Base-by-base conservation (phyloP, 352 stramenopile species). In the Globisporangium apiculatum region DNA sequence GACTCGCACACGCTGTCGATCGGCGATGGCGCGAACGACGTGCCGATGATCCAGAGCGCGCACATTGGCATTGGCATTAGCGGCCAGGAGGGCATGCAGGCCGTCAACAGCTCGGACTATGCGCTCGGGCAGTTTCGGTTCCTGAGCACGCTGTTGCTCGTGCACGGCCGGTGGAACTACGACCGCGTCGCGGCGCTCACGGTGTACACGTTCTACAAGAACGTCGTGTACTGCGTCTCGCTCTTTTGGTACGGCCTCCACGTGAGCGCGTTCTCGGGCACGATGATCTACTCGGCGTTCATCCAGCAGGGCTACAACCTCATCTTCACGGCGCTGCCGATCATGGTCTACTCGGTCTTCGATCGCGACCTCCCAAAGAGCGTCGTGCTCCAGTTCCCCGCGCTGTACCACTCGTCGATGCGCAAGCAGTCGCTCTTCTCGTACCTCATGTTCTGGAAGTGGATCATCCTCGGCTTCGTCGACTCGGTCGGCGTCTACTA, bases 11-110 rank as follows among this genome's bases (percentile, higher is more conserved):
- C 89, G 0, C 65, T 97, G 5, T 89, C 89, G 0, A 97, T 97
- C 58, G 89, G 89, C n/a, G 89, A 97, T 51, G 89, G 89, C 11
- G 89, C 87, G 6, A 97, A 97, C 58, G 89, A 97, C 46, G 89
- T 97, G 3, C 82, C 85, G 7, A 97, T 96, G 88, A 96, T 96
- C 55, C 85, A 96, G 42, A 86, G 78, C 55, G 89, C 89, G 12
- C 89, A 97, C 48, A 89, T 97, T 40, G 89, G 89, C 14, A 74
- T 97, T 24, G 87, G 89, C 36, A 97, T 99, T 62, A 98, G 93
- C 49, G 97, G 98, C 9, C 89, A 99, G 66, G 98, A 99, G 68
- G 98, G 98, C 15, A 91, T 98, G 60, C 97, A 99, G 69, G 98
- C 86, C 8, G 86, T 94, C 7, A 96, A 96, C 64, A 91, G 75